Percentiles rank a stretch among this genome's conserved stretches.
phyloP scores from a whole-genome alignment of 805 yeast species.

The Saccharomyces cerevisiae region DNA sequence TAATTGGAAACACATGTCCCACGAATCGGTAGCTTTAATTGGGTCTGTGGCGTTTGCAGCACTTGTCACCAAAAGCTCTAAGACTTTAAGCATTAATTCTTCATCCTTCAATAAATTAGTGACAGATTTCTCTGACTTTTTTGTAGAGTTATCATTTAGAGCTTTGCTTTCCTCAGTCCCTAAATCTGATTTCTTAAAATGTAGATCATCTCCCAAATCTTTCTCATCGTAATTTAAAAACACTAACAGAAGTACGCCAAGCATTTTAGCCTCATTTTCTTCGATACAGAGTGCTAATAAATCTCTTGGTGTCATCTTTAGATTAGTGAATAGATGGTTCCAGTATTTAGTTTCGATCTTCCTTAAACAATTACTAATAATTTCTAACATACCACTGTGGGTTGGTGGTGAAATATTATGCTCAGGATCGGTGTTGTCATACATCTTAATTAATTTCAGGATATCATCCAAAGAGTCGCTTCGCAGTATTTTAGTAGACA shows the following conservation, averaged over 20 bases:
- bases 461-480: conserved; percentile 19
- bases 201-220: conserved; percentile 11
- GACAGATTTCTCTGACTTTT: conserved; percentile 7
- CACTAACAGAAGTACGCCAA: conserved; percentile 27
- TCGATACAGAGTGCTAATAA: conserved; percentile 25
- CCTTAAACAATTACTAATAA: conserved; percentile 29
- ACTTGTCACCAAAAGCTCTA: conserved; percentile 23
- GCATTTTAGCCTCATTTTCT: conserved; percentile 24
- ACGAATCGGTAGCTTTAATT: conserved; percentile 24
- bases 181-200: conserved; percentile 3
- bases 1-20: conserved; percentile 32
- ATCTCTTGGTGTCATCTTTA: conserved; percentile 27
- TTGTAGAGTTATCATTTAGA: neutral
- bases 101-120: conserved; percentile 21
- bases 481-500: conserved; percentile 21
- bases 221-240: conserved; percentile 27
- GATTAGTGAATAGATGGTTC: conserved; percentile 20
- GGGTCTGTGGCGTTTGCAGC: conserved; percentile 21
- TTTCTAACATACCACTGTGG: conserved; percentile 22
- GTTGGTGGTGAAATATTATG: neutral
- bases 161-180: neutral
- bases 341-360: conserved; percentile 30
- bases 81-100: conserved; percentile 26
- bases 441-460: conserved; percentile 18
- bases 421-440: conserved; percentile 8